Base-by-base conservation (phyloP, 768 basidiomycete species). In the Tylopilus sp. region DNA sequence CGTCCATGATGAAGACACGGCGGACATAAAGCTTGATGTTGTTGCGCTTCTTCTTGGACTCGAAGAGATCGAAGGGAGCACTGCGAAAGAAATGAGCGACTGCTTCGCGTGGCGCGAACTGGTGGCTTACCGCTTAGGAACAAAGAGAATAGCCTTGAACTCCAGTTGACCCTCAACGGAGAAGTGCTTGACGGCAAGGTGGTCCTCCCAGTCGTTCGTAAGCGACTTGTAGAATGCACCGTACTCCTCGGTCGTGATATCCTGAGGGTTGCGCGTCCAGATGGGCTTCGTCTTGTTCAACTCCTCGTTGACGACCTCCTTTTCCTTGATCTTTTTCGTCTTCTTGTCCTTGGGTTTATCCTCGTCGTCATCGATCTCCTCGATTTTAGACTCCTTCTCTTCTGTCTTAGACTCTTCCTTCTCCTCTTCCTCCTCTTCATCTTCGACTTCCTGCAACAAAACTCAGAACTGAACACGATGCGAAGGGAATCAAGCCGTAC, bases 1-100 rank as follows among this genome's bases (percentile, higher is more conserved):
- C 95, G 75, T 99, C 97, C 92, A 97, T 98, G 82, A 99, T 98
- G 82, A 99, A 98, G 67, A 98, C 95, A 51, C 97, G 93, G 79
- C 97, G 92, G 63, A 99, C 97, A 70, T 98, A 99, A 71, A 99
- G 94, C 79, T 99, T 99, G 83, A 99, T 98, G 88, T 98, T 98
- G 83, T 98, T 98, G 66, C 95, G 91, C 85, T 98, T 98, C 90
- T 98, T 98, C 88, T 99, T 98, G 55, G 90, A 91, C 79, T 99
- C 97, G 77, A 99, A 99, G 71, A 99, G 88, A 68, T 99, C 97
- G 74, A 98, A 98, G 47, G 97, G 97, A 40, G 95, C 97, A 55
- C 94, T 94, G 42, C 3, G 40, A 47, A 6, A 17, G 57, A 30
- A 57, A 48, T 42, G 13, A 60, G 48, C 4, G 21, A 8, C 10